Percentiles rank a stretch among this genome's conserved stretches.
phyloP scores from a whole-genome alignment of 768 basidiomycete genomes.

The Auriscalpium orientale region DNA sequence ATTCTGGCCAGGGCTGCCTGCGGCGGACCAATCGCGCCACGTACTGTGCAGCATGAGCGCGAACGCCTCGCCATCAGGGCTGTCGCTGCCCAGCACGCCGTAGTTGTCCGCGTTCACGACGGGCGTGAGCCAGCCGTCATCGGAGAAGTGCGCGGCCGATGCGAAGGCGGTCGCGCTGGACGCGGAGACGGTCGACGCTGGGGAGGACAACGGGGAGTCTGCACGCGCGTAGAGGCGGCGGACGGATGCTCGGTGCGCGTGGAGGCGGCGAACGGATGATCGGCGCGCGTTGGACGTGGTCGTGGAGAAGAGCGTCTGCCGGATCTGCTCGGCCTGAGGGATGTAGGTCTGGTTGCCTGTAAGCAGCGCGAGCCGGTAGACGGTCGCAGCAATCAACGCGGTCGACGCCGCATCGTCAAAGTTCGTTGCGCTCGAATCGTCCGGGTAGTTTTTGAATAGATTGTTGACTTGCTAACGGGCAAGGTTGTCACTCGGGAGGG shows the following conservation, averaged over 20 bases:
- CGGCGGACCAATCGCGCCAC: conserved; percentile 64
- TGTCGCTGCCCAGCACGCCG: conserved; percentile 37
- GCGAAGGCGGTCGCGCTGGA: not conserved
- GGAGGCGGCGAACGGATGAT: too few species aligned
- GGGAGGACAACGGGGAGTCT: conserved; percentile 10
- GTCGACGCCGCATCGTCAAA: conserved; percentile 73
- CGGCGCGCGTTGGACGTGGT: not conserved
- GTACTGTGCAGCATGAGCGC: conserved; percentile 68
- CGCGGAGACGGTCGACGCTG: conserved; percentile 6
- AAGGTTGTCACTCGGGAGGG: conserved; percentile 3
- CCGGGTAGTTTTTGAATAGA: conserved; percentile 72
- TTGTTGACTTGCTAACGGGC: conserved; percentile 33
- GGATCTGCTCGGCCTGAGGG: conserved; percentile 48
- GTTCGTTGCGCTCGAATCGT: conserved; percentile 19
- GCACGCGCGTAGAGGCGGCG: not conserved
- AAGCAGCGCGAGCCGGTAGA: conserved; percentile 64
- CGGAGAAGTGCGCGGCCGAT: conserved; percentile 41
- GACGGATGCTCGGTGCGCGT: too few species aligned
- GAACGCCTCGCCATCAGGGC: conserved; percentile 78
- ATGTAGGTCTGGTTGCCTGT: conserved; percentile 41
- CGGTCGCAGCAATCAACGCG: conserved; percentile 66
- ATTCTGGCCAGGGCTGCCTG: conserved; percentile 37
- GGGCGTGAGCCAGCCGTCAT: conserved; percentile 59
- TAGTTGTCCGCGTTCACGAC: conserved; percentile 68
- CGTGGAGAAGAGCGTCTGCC: conserved; percentile 29